These are phyloP conservation scores for Biscogniauxia marginata DNA, from an alignment of 2,329 filamentous ascomycete species.

Conservation along the genomic window DNA sequence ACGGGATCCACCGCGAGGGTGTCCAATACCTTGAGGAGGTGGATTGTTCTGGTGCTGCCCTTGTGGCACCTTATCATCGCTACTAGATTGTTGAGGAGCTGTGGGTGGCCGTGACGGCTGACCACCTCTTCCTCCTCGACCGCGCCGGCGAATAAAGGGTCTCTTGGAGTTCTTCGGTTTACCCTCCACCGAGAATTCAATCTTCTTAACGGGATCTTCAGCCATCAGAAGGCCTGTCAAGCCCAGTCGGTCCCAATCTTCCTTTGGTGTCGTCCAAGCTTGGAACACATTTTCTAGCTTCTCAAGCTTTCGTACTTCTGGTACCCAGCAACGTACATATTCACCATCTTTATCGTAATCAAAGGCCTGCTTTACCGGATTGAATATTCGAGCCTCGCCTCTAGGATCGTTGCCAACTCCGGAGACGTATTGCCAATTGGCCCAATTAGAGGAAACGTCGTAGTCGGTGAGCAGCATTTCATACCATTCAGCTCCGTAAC, in stretches of 20 bases:
- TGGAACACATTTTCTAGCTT: slow-evolving; percentile 64
- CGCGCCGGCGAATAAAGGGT: slow-evolving; percentile 33
- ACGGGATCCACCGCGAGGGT: slow-evolving; percentile 21
- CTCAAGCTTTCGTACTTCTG: slow-evolving; percentile 59
- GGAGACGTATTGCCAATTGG: slow-evolving; percentile 79
- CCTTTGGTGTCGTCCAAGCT: slow-evolving; percentile 60
- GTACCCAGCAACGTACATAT: slow-evolving; percentile 73
- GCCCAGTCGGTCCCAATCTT: slow-evolving; percentile 56
- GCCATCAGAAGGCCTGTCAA: slow-evolving; percentile 63
- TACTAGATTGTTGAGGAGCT: slow-evolving; percentile 6
- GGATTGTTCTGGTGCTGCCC: neutral
- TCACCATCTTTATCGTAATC: slow-evolving; percentile 71
- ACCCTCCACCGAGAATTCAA: slow-evolving; percentile 60
- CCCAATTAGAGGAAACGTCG: slow-evolving; percentile 75
- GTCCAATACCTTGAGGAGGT: slow-evolving; percentile 6
- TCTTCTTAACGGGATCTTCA: slow-evolving; percentile 63
- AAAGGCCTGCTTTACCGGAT: slow-evolving; percentile 76
- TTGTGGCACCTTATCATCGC: slow-evolving; percentile 2
- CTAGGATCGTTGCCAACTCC: slow-evolving; percentile 79
- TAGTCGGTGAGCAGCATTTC: slow-evolving; percentile 74
- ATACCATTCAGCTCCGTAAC: slow-evolving; percentile 80
- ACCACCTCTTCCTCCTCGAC: slow-evolving; percentile 25
- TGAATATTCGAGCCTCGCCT: slow-evolving; percentile 71
- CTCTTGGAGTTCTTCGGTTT: slow-evolving; percentile 41
- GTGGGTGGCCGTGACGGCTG: slow-evolving; percentile 5